These are phyloP conservation scores for Quercus cerris DNA, from an alignment of 306 rosid species.

Conservation along the genomic window DNA sequence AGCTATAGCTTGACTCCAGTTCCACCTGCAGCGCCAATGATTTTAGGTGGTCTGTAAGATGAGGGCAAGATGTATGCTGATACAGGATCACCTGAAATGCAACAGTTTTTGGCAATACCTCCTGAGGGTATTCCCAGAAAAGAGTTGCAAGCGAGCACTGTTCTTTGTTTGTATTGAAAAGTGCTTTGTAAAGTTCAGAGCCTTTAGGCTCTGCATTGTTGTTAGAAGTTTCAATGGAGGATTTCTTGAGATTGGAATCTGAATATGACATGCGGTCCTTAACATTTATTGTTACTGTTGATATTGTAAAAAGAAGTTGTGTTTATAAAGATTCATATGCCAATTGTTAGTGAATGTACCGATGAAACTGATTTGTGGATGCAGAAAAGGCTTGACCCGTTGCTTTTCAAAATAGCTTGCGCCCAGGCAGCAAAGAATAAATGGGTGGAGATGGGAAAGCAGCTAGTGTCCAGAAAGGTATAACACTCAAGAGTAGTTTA, in stretches of 20 bases:
- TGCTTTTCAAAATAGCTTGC: conserved; percentile 65
- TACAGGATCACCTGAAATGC: conserved; percentile 76
- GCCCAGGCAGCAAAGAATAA: conserved; percentile 84
- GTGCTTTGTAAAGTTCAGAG: neutral
- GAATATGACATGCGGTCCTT: neutral
- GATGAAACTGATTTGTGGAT: conserved; percentile 23
- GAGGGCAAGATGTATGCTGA: conserved; percentile 70
- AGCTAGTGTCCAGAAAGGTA: conserved; percentile 66
- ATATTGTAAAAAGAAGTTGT: neutral
- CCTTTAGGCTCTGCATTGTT: neutral
- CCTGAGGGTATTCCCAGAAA: conserved; percentile 75
- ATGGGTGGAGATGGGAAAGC: conserved; percentile 88
- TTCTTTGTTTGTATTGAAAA: neutral
- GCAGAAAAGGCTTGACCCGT: conserved; percentile 63
- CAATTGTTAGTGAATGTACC: neutral
- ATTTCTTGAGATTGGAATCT: neutral
- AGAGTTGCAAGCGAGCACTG: conserved; percentile 55
- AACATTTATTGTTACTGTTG: neutral
- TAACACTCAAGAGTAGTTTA: neutral
- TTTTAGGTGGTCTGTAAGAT: conserved; percentile 7
- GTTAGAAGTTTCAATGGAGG: neutral
- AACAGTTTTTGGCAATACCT: conserved; percentile 64
- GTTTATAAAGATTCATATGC: neutral
- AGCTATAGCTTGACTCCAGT: too few species aligned
- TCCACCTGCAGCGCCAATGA: too few species aligned